Evolutionary conservation across 2,329 filamentous ascomycete species (phyloP).

Genomic region (Fusarium pseudocircinatum): DNA sequence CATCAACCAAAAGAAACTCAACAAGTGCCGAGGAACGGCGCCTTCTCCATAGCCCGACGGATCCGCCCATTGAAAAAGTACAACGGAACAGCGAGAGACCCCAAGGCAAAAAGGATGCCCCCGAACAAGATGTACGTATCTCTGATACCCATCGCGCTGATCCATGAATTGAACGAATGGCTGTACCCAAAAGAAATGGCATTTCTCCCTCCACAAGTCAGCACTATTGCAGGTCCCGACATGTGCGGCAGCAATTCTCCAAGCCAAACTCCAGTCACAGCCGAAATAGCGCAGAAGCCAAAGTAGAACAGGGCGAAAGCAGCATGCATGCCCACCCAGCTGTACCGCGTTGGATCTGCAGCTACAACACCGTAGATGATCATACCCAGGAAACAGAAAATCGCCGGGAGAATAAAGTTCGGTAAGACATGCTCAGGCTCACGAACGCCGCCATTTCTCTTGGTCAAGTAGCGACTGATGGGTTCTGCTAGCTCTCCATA

Average conservation of each 20-base stretch:
- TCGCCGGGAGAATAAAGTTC: neutral
- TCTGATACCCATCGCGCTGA: neutral
- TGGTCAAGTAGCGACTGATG: neutral
- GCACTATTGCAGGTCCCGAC: neutral
- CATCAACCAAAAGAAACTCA: too few species aligned
- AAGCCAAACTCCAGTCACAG: neutral
- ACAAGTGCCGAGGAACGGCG: neutral
- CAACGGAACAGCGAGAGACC: neutral
- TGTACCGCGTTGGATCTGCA: neutral
- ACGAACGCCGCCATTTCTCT: neutral
- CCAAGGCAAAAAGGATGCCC: neutral
- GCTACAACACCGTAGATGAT: neutral
- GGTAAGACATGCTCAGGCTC: neutral
- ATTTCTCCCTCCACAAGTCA: neutral
- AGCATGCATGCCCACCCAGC: neutral
- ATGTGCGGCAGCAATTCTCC: neutral
- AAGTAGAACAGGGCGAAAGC: neutral
- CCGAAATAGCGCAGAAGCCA: neutral
- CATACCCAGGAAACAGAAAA: neutral
- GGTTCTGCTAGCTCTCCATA: neutral
- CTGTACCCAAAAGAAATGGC: neutral
- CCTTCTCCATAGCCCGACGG: neutral
- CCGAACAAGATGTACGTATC: neutral
- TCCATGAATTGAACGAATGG: neutral
- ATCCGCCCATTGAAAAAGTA: neutral